phyloP scores from a whole-genome alignment of 1,139 yeast species.

The Yamadazyma oceani region DNA sequence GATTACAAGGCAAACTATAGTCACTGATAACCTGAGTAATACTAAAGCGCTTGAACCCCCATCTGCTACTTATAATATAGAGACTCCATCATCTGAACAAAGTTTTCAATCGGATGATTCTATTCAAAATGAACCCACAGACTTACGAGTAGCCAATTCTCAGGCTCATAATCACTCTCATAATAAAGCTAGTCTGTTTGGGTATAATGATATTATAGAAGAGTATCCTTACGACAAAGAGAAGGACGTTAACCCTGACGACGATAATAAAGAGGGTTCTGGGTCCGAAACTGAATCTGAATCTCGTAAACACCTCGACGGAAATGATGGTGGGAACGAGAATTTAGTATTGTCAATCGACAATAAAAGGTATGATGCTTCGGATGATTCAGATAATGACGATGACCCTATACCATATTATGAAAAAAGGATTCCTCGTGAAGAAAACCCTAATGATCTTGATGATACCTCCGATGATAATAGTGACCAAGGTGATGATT shows the following conservation, averaged over 20 bases:
- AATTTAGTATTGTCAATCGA: conserved; percentile 19
- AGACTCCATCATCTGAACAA: conserved; percentile 33
- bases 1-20: conserved; percentile 6
- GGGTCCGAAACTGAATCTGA: not conserved
- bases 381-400: conserved; percentile 11
- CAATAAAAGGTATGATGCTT: conserved; percentile 7
- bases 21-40: not conserved
- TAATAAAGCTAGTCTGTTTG: conserved; percentile 5
- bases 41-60: conserved; percentile 24
- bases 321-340: not conserved
- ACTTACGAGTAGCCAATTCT: conserved; percentile 21
- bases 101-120: conserved; percentile 40
- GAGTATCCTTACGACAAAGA: conserved; percentile 5
- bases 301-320: not conserved
- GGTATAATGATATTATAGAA: conserved; percentile 7
- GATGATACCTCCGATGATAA: conserved; percentile 3
- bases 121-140: conserved; percentile 40
- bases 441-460: conserved; percentile 3
- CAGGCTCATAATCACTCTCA: conserved; percentile 1
- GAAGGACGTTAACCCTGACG: not conserved
- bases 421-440: conserved; percentile 10
- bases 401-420: conserved; percentile 20
- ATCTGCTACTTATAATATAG: conserved; percentile 27
- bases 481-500: conserved; percentile 3
- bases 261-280: not conserved